Evolutionary conservation across 345 rosid species (phyloP), one percentile per base, ranked within the genome.

Genomic region (Camelina neglecta): DNA sequence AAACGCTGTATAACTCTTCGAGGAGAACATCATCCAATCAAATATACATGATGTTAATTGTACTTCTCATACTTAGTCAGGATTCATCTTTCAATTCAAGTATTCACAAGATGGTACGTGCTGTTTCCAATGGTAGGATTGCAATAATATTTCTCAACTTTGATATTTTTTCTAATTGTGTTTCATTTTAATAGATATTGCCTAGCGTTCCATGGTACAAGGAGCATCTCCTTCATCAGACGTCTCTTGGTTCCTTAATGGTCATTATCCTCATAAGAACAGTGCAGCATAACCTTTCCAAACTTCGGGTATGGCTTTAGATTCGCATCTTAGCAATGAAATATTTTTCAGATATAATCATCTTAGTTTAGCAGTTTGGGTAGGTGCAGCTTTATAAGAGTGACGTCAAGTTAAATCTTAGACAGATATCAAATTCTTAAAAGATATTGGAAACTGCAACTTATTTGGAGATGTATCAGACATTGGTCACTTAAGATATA

Each of bases 41-140:
- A 69, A 92, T 95, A 71, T 95, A 95, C 83, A 92, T 95, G 90
- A 84, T 95, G 81, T 88, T 95, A 80, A 95, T 95, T 55, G 88
- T 90, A 62, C 97, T 95, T 81, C 99, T 95, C 83, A 90, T 95
- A 65, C 97, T 95, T 65, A 92, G 99, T 84, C 97, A 95, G 73
- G 99, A 95, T 75, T 88, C 99, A 77, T 89, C 98, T 31, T 95
- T 95, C 77, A 95, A 88, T 78, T 86, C 99, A 23, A 87, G 90
- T 85, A 84, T 92, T 75, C 98, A 95, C 89, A 95, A 95, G 83
- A 83, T 92, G 89, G 97, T 90, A 88, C 65, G 85, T 7, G 64
- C 68, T 65, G n/a, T 54, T 65, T 69, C 47, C 29, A 20, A 21
- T 70, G 23, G 7, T 65, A 26, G 35, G 66, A 36, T 13, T 66